These are phyloP conservation scores for Maudiozyma serrabonitensis DNA, from an alignment of 805 yeast genomes.

Conservation along the genomic window DNA sequence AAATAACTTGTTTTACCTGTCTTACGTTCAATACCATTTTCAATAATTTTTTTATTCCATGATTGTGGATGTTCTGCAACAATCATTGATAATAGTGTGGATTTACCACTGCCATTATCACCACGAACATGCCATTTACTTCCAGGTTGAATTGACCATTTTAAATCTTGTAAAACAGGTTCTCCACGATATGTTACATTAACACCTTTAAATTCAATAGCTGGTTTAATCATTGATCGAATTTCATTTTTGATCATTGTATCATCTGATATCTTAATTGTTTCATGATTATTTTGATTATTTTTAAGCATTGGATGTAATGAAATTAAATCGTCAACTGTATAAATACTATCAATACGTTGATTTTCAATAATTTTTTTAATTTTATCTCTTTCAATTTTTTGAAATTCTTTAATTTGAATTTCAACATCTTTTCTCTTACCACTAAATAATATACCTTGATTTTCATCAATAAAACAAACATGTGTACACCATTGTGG, in stretches of 20 bases:
- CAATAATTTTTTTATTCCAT: conserved; percentile 67
- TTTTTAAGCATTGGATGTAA: conserved; percentile 16
- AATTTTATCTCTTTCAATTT: conserved; percentile 6
- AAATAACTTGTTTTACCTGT: conserved; percentile 73
- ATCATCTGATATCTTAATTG: conserved; percentile 14
- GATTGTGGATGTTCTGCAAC: conserved; percentile 97
- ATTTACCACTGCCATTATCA: conserved; percentile 86
- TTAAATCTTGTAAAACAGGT: conserved; percentile 48
- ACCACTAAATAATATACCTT: conserved; percentile 48
- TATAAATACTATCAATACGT: conserved; percentile 1
- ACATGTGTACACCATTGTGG: conserved; percentile 77
- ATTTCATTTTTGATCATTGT: not conserved
- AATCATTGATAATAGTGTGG: conserved; percentile 72
- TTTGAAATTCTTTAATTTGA: conserved; percentile 16
- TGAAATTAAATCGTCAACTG: conserved; percentile 16
- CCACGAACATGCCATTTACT: conserved; percentile 88
- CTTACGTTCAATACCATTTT: conserved; percentile 51
- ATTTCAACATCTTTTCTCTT: conserved; percentile 20
- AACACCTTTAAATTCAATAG: conserved; percentile 49
- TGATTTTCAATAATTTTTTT: not conserved
- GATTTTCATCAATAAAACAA: conserved; percentile 44
- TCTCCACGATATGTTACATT: conserved; percentile 57
- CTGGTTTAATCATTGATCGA: not conserved
- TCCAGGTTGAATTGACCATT: conserved; percentile 59
- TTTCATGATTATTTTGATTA: conserved; percentile 6